Evolutionary conservation across 495 filamentous ascomycete genomes (phyloP), one percentile per base, ranked within the genome.

Genomic region (Parathielavia hyrcaniae): DNA sequence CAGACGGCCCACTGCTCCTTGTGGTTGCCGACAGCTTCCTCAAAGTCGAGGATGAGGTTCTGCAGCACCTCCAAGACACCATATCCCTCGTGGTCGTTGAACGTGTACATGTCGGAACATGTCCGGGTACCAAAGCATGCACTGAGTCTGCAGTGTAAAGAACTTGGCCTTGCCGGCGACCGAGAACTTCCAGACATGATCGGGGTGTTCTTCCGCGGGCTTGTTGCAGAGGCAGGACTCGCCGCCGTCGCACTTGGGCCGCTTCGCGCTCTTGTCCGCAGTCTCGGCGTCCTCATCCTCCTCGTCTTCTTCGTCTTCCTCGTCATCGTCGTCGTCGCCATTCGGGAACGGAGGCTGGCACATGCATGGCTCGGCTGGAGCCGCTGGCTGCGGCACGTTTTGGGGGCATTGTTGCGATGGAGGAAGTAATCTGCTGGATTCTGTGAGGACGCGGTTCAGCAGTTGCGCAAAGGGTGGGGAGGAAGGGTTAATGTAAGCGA

Each of bases 221-320:
- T 73, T 73, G 40, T 64, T 54, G 65, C 77, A 79, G 14, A 75
- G 19, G 59, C 77, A 79, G 23, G 61, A 68, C 45, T 64, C 59
- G 30, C 67, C 66, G 34, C 51, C 61, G 43, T 69, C 65, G 52
- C 57, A 57, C 32, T 53, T 43, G 44, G 14, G 62, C 58, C 16
- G 61, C 55, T 12, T 53, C 58, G 11, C 26, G 26, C 26, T 30
- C 26, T 30, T 30, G 26, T 30, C 26, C 26, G 38, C 61, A 5
- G 61, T 57, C 1, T 62, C 48, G 10, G 63, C 64, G 22, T 61
- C 44, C 0, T 53, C 50, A 10, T 64, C 52, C 0, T 58, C 57
- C 14, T 57, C 60, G 1, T 65, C 60, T 0, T 68, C 60, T 12
- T 53, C 60, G 7, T 59, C 59, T 0, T 61, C 63, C 0, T 69